Percentiles rank a stretch among this genome's conserved stretches.
Evolutionary conservation across 305 asterid genomes (phyloP).

Genomic region (Rubia occidens): DNA sequence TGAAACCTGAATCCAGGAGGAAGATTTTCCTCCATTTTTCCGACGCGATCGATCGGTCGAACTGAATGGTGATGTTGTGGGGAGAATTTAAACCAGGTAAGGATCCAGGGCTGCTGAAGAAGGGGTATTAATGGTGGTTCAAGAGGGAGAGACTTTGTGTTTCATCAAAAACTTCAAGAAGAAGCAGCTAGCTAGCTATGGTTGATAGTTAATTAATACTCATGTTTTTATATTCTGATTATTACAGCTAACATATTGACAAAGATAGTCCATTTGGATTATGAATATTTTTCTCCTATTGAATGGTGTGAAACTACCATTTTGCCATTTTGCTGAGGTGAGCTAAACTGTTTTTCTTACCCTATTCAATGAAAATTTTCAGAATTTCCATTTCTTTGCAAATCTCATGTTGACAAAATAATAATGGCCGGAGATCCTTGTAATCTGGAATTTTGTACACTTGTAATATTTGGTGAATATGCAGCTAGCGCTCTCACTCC

Average conservation of each 20-base stretch:
- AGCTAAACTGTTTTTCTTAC: constrained; percentile 6
- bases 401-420: constrained; percentile 1
- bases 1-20: constrained; percentile 94
- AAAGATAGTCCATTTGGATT: constrained; percentile 40
- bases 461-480: background rate
- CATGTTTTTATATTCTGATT: constrained; percentile 27
- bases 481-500: background rate
- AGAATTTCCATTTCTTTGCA: background rate
- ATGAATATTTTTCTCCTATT: constrained; percentile 10
- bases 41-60: background rate
- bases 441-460: background rate
- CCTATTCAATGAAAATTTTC: background rate
- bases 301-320: constrained; percentile 10
- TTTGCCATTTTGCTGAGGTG: constrained; percentile 16
- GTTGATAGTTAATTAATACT: constrained; percentile 11
- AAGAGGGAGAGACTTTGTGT: constrained; percentile 7
- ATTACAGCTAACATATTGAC: constrained; percentile 85
- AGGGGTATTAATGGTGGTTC: constrained; percentile 25
- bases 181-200: constrained; percentile 29
- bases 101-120: constrained; percentile 8
- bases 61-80: background rate
- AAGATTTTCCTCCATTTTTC: constrained; percentile 48
- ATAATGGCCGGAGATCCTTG: background rate
- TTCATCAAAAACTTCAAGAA: constrained; percentile 33
- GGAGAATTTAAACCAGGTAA: constrained; percentile 16